These are phyloP conservation scores for Withania somnifera DNA, from an alignment of 305 asterid species.

Conservation along the genomic window DNA sequence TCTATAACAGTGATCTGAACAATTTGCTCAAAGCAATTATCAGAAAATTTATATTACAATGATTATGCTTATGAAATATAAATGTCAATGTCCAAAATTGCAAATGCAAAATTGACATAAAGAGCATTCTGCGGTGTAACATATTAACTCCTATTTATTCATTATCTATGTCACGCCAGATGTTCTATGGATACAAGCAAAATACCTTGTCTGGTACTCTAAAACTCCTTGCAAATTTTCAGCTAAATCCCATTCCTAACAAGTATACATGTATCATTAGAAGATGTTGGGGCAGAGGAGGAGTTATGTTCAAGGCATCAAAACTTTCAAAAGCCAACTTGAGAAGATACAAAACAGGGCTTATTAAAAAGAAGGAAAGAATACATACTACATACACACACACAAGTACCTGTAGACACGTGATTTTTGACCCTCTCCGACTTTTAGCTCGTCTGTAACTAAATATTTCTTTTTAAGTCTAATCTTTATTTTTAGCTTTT, in stretches of 20 bases:
- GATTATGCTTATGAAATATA: background rate
- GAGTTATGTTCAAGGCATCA: background rate
- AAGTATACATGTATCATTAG: conserved; percentile 1
- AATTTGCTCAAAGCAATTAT: background rate
- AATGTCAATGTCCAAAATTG: background rate
- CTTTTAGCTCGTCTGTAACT: no score
- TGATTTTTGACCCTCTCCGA: no score
- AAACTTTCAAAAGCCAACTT: conserved; percentile 1
- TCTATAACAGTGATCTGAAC: background rate
- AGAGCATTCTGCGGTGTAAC: background rate
- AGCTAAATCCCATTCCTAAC: conserved; percentile 91
- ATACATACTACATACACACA: background rate
- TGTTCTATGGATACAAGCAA: background rate
- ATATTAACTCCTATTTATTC: no score
- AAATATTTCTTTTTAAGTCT: no score
- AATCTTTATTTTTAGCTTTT: no score
- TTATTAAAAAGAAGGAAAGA: background rate
- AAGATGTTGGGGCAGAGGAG: background rate
- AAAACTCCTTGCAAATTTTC: conserved; percentile 83
- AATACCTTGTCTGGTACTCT: conserved; percentile 92
- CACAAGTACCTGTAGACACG: no score
- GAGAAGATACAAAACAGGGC: background rate
- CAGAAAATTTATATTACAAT: background rate
- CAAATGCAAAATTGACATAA: background rate
- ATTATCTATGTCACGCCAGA: no score